Conservation (phyloP, 805 yeast genomes). For the baker's yeast (Saccharomyces cerevisiae) region DNA sequence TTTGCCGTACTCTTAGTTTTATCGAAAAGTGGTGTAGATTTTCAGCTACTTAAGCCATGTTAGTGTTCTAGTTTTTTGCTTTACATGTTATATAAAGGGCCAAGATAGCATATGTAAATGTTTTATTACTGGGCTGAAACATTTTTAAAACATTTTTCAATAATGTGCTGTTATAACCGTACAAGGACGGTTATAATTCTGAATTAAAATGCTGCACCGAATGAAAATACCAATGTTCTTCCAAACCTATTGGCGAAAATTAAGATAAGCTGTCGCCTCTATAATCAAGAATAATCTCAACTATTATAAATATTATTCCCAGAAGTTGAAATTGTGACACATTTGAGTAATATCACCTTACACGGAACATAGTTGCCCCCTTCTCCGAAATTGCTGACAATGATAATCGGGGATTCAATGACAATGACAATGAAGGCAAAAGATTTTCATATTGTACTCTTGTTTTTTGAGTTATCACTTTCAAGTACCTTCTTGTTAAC, state of each 20-base stretch:
- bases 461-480: not conserved
- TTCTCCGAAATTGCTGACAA: not conserved
- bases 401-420: not conserved
- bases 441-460: not conserved
- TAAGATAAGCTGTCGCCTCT: not conserved
- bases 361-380: not conserved
- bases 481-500: not conserved
- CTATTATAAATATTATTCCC: not conserved
- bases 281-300: not conserved
- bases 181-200: no score
- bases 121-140: not conserved
- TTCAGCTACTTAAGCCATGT: not conserved
- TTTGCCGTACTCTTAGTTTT: not conserved
- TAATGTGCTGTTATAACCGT: not conserved
- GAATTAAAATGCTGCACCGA: not conserved
- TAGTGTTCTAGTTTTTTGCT: not conserved
- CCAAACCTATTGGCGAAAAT: not conserved
- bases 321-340: not conserved
- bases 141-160: conserved; percentile 1
- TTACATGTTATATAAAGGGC: not conserved
- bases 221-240: not conserved
- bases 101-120: not conserved
- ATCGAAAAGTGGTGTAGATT: not conserved
- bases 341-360: not conserved
- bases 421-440: not conserved